Base-by-base conservation (phyloP, 1,284 basidiomycete genomes). In the Ceratobasidium sp. region DNA sequence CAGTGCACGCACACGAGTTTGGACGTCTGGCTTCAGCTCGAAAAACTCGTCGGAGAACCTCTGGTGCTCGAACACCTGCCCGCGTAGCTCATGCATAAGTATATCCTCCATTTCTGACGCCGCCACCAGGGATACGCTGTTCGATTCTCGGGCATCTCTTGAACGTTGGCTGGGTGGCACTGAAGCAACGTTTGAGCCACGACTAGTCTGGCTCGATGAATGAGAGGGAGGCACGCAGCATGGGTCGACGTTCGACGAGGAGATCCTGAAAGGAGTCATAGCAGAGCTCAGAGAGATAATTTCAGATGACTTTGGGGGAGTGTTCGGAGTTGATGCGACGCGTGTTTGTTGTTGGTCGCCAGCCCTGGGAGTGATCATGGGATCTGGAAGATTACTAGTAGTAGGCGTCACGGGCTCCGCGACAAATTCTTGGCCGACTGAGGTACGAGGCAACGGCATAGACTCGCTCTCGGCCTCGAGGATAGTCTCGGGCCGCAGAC, bases 1-100 rank as follows among this genome's bases (percentile, higher is more conserved):
- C 44, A 17, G 33, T 17, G 19, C 1, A 17, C 44, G 41, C 9
- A 63, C 60, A 41, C 48, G 14, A 1, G 24, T 45, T 27, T 63
- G 60, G n/a, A 63, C 31, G n/a, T 7, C 19, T 27, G 60, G 2
- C 29, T 71, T 44, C 11, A 29, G 9, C n/a, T 56, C 19, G 54
- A 71, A 22, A 45, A 71, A 57, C 54, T 71, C 66, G 7, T 54
- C 17, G 66, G 29, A 57, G 24, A 71, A 57, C 6, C 33, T 29
- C 7, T 54, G 17, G 44, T 71, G 54, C 27, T 44, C 9, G 24
- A 27, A 71, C n/a, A 71, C 66, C 2, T 54, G 15, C 11, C 54
- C 53, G 66, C 29, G n/a, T 7, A 71, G 51, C n/a, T 71, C 66
- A 41, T 27, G 15, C n/a, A 45, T 54, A 0, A 71, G n/a, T n/a